Base-by-base conservation (phyloP, 306 rosid species). In the Vigna nakashimae region DNA sequence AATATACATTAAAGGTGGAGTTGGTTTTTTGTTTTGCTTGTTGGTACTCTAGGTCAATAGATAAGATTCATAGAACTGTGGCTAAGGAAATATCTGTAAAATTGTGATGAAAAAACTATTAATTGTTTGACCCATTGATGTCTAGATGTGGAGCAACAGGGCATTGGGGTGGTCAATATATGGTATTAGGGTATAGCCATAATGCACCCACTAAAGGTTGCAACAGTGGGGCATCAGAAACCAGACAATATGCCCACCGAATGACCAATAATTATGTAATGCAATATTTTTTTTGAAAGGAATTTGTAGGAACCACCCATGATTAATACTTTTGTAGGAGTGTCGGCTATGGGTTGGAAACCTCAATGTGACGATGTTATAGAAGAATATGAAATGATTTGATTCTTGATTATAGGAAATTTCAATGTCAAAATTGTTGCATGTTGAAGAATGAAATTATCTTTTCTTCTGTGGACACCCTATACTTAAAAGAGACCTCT, bases 221-320 rank as follows among this genome's bases (percentile, higher is more conserved):
- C 12, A 50, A 38, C 15, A 62, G 68, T 75, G 70, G 62, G 76
- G 73, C 52, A 75, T 69, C 67, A n/a, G 14, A 32, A 57, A 62
- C 72, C 52, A 66, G 65, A 58, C 77, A 80, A 72, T 24, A 18
- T 66, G 73, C 4, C 85, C 74, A 62, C 36, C 67, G 59, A 68
- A 56, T 51, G 65, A 55, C 58, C 73, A 67, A 77, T 77, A 79
- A 67, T 79, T 76, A 76, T 72, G 52, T n/a, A 22, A 60, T 53
- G 56, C 22, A 28, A 50, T 75, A 43, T 55, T 49, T 55, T 55
- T 49, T 42, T 9, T 42, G 5, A 48, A 70, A 42, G 26, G 22
- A 59, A 45, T 59, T 43, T n/a, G 46, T 6, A 49, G 71, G 58
- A 38, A 65, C 59, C 77, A 60, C 64, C 45, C 51, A 6, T 59